Conservation (phyloP, 306 rosid genomes). For the Morella rubra region DNA sequence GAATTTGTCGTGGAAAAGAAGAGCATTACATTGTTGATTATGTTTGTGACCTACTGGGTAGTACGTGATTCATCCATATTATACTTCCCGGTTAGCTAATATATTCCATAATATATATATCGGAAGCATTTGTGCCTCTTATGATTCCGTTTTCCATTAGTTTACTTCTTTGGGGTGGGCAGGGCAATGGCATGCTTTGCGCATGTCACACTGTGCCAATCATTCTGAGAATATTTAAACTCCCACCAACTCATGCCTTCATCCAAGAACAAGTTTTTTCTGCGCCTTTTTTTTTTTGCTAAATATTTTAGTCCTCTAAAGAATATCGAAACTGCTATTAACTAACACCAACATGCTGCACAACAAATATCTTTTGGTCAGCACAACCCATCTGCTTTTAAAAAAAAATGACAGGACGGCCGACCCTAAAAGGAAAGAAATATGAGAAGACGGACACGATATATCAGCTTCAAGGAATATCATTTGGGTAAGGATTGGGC, state of each 20-base stretch:
- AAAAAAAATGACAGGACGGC: not conserved
- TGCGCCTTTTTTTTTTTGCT: too few relatives aligned
- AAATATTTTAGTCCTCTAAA: not conserved
- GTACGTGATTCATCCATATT: not conserved
- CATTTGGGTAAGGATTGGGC: not conserved
- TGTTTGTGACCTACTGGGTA: not conserved
- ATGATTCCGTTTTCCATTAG: not conserved
- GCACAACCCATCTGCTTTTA: not conserved
- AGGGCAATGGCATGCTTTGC: not conserved
- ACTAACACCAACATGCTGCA: too few relatives aligned
- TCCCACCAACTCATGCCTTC: not conserved
- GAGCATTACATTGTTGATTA: not conserved
- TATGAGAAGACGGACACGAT: too few relatives aligned
- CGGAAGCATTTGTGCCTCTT: too few relatives aligned
- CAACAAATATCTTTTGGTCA: not conserved
- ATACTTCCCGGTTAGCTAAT: not conserved
- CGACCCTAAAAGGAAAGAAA: not conserved
- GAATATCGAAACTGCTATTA: not conserved
- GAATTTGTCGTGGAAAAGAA: not conserved
- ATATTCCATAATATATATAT: not conserved
- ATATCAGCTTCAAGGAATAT: not conserved
- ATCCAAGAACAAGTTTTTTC: not conserved
- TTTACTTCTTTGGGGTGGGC: too few relatives aligned
- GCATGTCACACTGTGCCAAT: not conserved
- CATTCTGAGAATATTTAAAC: too few relatives aligned